Evolutionary conservation across 768 basidiomycete genomes (phyloP).

Genomic region (Psilocybe cubensis): DNA sequence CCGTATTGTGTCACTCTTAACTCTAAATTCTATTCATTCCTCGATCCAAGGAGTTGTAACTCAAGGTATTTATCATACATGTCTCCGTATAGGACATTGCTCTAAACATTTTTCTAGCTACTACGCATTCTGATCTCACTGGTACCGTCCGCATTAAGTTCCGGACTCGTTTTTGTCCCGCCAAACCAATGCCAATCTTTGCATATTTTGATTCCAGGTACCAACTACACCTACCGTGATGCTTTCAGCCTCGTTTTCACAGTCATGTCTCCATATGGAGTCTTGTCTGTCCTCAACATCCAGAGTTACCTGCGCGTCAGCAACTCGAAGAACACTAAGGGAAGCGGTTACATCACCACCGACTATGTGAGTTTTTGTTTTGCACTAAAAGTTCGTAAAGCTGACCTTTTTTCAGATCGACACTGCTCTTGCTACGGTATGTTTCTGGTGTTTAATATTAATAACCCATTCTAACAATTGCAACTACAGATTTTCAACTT

Average conservation of each 20-base stretch:
- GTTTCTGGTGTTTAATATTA: not conserved
- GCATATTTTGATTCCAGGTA: constrained; percentile 17
- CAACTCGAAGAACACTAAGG: not conserved
- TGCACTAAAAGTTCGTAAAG: not conserved
- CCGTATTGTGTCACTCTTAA: too few relatives aligned
- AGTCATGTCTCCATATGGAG: constrained; percentile 24
- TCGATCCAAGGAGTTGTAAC: constrained; percentile 27
- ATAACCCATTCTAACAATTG: not conserved
- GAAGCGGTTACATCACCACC: constrained; percentile 1
- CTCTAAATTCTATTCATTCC: too few relatives aligned
- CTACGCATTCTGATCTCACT: constrained; percentile 24
- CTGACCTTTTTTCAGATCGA: not conserved
- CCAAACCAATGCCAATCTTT: too few relatives aligned
- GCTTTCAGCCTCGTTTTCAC: constrained; percentile 26
- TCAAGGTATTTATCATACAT: constrained; percentile 18
- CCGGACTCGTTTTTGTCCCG: not conserved
- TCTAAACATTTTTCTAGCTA: constrained; percentile 15
- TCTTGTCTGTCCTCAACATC: constrained; percentile 22
- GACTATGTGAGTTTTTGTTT: not conserved
- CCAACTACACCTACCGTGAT: constrained; percentile 27
- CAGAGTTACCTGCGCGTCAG: not conserved
- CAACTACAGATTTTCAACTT: constrained; percentile 1
- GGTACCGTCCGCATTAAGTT: constrained; percentile 21
- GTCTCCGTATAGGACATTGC: too few relatives aligned
- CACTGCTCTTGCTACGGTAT: not conserved